phyloP scores from a whole-genome alignment of 805 yeast species.

The Sungouiozyma ichnusensis region DNA sequence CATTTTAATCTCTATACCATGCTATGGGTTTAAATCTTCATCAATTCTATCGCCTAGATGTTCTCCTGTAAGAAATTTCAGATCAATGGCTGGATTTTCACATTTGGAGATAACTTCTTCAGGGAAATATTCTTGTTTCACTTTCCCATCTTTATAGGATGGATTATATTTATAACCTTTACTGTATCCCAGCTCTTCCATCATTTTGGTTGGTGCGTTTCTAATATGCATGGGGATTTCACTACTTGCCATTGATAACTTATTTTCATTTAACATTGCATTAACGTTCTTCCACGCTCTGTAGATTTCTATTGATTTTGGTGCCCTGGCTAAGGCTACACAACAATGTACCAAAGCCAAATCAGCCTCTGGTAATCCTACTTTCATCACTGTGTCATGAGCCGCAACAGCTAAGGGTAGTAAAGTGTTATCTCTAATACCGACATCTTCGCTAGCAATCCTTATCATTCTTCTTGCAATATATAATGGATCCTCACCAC shows the following conservation, averaged over 20 bases:
- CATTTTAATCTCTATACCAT: no score
- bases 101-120: conserved; percentile 33
- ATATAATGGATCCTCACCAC: conserved; percentile 90
- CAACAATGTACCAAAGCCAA: conserved; percentile 85
- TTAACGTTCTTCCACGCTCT: conserved; percentile 68
- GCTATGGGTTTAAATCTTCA: conserved; percentile 28
- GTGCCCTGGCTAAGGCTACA: conserved; percentile 76
- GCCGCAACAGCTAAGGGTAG: conserved; percentile 81
- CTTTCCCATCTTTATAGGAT: conserved; percentile 57
- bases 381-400: conserved; percentile 75
- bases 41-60: conserved; percentile 45
- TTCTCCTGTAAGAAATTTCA: conserved; percentile 39
- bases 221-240: conserved; percentile 65
- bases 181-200: conserved; percentile 83
- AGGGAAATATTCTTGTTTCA: conserved; percentile 70
- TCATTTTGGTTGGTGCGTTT: conserved; percentile 87
- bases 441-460: conserved; percentile 93
- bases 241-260: conserved; percentile 39
- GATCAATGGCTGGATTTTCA: conserved; percentile 20
- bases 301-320: conserved; percentile 79
- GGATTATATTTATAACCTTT: conserved; percentile 87
- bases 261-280: conserved; percentile 43
- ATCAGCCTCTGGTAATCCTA: conserved; percentile 94
- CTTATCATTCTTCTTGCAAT: conserved; percentile 86
- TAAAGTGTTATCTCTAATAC: conserved; percentile 71